Evolutionary conservation across 768 basidiomycete species (phyloP).

Genomic region (Tephrocybe sp.): DNA sequence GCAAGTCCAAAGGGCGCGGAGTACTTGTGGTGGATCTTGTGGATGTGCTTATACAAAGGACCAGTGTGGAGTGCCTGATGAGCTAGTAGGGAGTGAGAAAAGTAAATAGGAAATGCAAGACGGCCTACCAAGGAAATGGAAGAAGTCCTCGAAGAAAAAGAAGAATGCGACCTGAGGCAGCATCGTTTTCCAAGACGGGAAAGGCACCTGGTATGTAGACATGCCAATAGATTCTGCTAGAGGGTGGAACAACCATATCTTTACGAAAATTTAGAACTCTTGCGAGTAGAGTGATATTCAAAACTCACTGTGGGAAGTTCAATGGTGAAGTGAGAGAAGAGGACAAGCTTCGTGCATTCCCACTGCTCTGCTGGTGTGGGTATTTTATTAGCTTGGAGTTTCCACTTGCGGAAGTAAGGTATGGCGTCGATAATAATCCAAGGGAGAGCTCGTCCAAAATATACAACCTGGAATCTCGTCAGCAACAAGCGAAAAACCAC

Average conservation of each 20-base stretch:
- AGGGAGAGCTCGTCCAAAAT: conserved; percentile 93
- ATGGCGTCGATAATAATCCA: conserved; percentile 96
- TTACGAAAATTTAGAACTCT: no score
- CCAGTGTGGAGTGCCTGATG: conserved; percentile 90
- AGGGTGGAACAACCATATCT: conserved; percentile 94
- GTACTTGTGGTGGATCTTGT: conserved; percentile 98
- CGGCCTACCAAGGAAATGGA: conserved; percentile 79
- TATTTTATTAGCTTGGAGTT: conserved; percentile 85
- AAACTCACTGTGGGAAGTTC: conserved; percentile 86
- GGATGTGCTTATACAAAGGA: conserved; percentile 85
- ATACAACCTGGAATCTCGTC: conserved; percentile 65
- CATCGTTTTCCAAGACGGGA: conserved; percentile 73
- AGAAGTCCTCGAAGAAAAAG: conserved; percentile 95
- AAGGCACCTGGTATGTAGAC: conserved; percentile 91
- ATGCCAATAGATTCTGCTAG: conserved; percentile 87
- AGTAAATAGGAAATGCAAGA: neutral
- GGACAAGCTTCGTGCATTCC: conserved; percentile 93
- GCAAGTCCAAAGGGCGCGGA: conserved; percentile 96
- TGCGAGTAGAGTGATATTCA: no score
- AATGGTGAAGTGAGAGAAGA: conserved; percentile 94
- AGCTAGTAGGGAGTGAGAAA: conserved; percentile 39
- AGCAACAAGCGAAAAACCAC: conserved; percentile 1
- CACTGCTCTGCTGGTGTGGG: conserved; percentile 85
- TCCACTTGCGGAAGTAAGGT: conserved; percentile 93
- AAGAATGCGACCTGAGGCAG: conserved; percentile 79